Evolutionary conservation across 2,329 filamentous ascomycete genomes (phyloP), one percentile per base, ranked within the genome.

Genomic region (Colletotrichum spinosum): DNA sequence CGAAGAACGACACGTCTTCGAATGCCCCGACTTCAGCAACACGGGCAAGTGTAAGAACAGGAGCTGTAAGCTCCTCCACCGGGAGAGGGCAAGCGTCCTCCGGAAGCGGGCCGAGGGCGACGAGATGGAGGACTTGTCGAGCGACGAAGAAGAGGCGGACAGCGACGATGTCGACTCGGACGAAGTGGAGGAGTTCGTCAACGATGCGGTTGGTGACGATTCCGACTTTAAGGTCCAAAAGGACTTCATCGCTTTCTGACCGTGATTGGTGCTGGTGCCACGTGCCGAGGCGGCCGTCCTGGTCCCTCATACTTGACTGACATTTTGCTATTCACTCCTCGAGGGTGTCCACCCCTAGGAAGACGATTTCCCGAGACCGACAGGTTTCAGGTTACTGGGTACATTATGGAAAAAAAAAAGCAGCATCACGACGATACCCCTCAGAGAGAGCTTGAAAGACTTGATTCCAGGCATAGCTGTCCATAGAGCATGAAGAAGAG

Each of bases 1-100:
- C 79, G 79, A 87, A 66, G 89, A 96, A 69, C 91, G 94, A 67
- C 96, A 99, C 81, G 91, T 95, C 63, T 91, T 91, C 79, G 95
- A 98, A 78, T 98, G 96, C 78, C 95, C 96, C 68, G 92, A 97
- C 77, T 97, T 97, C 83, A 92, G 93, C 85, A 97, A 97, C 80
- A 93, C 88, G 67, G 95, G 95, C 72, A 83, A 84, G 68, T 99
- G 96, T 87, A 89, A 89, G 76, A 89, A 87, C 76, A 89, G 90
- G 78, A 89, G 90, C 70, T 98, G 95, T 83, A 92, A 91, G 76
- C 86, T 97, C 59, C 91, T 89, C 65, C 96, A 99, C 80, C 88
- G 95, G 76, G 92, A 96, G 80, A 90, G 92, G 79, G 94, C 94
- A 75, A 94, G 92, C 83, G 83, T 90, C 75, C 85, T 90, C 73